Evolutionary conservation across 257 asterid genomes (phyloP), one percentile per base, ranked within the genome.

Genomic region (Schizonepeta tenuifolia): DNA sequence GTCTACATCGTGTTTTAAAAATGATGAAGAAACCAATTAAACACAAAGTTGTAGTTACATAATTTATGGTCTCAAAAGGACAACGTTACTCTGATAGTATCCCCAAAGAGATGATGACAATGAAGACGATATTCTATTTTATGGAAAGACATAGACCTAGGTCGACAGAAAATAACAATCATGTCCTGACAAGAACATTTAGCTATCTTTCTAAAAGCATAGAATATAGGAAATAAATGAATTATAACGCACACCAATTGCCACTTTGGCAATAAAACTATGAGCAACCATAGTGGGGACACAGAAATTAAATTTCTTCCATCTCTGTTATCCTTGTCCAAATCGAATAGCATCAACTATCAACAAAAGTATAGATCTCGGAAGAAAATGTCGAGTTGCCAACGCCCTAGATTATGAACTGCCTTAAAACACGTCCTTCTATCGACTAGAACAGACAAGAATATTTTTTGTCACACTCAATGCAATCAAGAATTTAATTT

Each of bases 231-330:
- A n/a, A 53, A n/a, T 31, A 31, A 31, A 31, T 31, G 36, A 31
- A 31, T 54, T 55, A 51, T 65, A 33, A 50, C 5, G 75, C 24
- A 58, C 36, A 59, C 71, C 57, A 58, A 38, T 51, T 57, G 31
- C 61, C 67, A 56, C 18, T 20, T 6, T 36, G 38, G 49, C 41
- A 36, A 63, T 28, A 62, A 14, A 44, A 35, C 53, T 17, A 44
- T 33, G 62, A 22, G 60, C 14, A 58, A 57, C 28, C 77, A 46
- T 13, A 44, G 54, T 9, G 53, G 43, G 70, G 53, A 58, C 17
- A 58, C 43, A 31, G 4, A 58, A 31, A 24, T 35, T 12, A 58
- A 15, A n/a, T 12, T 7, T 15, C 22, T 58, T 26, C 63, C 40
- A 26, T 4, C 38, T 24, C n/a, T 22, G 12, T 2, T 17, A 47